Evolutionary conservation across 352 stramenopile species (phyloP).

Genomic region (Thraustochytrium striatum): DNA sequence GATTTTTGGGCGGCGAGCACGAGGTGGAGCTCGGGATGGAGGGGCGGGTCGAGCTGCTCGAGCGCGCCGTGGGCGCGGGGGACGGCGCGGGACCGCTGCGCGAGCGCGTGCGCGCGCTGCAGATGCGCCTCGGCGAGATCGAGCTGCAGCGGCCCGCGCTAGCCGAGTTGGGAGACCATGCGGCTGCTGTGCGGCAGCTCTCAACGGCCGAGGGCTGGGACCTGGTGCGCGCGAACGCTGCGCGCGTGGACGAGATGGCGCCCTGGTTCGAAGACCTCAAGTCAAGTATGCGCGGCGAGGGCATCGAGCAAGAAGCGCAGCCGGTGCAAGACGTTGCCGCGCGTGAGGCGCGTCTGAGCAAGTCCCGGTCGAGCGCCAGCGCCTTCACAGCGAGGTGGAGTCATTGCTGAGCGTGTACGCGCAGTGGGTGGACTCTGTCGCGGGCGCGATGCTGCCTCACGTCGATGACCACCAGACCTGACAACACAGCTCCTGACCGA

Average conservation of each 20-base stretch:
- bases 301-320: not conserved
- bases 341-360: not conserved
- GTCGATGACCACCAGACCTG: not conserved
- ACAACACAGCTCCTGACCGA: too few species aligned
- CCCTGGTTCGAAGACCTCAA: not conserved
- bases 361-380: not conserved
- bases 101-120: not conserved
- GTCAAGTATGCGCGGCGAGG: not conserved
- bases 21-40: not conserved
- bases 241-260: not conserved
- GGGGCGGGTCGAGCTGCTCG: slow-evolving; percentile 17
- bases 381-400: not conserved
- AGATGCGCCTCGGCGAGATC: not conserved
- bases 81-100: not conserved
- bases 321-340: not conserved
- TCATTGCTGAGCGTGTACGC: not conserved
- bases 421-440: slow-evolving; percentile 14
- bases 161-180: not conserved
- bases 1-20: too few species aligned
- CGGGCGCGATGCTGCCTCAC: not conserved
- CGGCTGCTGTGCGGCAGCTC: not conserved
- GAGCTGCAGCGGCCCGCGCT: not conserved
- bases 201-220: not conserved
- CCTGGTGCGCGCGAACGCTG: not conserved
- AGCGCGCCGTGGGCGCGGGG: not conserved